Conservation (phyloP, 1,284 basidiomycete species). For the Fomitopsis schrenkii region DNA sequence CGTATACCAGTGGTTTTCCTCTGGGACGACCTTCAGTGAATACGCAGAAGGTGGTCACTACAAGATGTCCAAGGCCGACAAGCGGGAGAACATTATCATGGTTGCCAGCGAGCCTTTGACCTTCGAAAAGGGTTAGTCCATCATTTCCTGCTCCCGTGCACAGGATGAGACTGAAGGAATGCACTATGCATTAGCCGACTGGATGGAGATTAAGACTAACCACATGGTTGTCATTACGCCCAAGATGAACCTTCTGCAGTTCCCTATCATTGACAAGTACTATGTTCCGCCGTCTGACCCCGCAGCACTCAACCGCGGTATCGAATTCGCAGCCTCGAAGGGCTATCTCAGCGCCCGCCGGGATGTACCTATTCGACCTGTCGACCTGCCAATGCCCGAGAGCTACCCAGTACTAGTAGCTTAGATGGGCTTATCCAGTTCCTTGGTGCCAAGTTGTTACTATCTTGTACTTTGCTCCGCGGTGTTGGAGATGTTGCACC, state of each 20-base stretch:
- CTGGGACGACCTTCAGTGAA: constrained; percentile 92
- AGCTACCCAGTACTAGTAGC: constrained; percentile 10
- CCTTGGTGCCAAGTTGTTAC: neutral
- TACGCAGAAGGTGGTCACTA: constrained; percentile 87
- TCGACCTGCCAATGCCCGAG: constrained; percentile 5
- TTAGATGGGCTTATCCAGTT: constrained; percentile 2
- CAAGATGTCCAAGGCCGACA: constrained; percentile 94
- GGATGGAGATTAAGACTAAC: constrained; percentile 94
- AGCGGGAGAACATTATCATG: constrained; percentile 93
- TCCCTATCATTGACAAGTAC: constrained; percentile 91
- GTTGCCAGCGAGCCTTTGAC: constrained; percentile 91
- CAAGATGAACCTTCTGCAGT: constrained; percentile 92
- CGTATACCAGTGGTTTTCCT: constrained; percentile 80
- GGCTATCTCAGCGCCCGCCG: constrained; percentile 56
- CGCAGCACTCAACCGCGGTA: constrained; percentile 54
- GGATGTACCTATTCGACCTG: constrained; percentile 7
- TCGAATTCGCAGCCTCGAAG: constrained; percentile 72
- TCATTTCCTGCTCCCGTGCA: constrained; percentile 10
- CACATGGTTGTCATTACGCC: constrained; percentile 89
- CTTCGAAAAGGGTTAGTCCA: constrained; percentile 79
- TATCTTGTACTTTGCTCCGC: neutral
- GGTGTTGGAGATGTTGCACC: neutral
- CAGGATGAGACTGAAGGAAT: neutral
- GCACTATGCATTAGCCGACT: constrained; percentile 56
- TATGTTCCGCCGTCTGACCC: constrained; percentile 80